These are phyloP conservation scores for Phaeotremella fagi DNA, from an alignment of 768 basidiomycete species.

Conservation along the genomic window DNA sequence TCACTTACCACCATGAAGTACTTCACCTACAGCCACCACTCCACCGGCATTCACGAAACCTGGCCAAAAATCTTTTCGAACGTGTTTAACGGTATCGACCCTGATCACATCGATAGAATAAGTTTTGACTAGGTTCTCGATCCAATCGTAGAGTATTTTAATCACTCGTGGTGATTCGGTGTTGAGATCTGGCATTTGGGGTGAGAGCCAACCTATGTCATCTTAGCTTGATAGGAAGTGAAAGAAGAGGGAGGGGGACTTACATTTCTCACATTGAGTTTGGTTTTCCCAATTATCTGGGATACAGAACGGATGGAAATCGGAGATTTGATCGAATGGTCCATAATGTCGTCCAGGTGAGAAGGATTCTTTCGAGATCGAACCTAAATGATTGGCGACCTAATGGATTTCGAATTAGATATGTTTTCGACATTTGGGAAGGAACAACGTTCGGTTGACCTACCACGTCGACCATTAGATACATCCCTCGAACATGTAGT, in stretches of 20 bases:
- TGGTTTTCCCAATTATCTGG: conserved; percentile 61
- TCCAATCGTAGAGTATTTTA: conserved; percentile 63
- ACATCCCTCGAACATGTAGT: conserved; percentile 46
- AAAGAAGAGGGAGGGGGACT: conserved; percentile 1
- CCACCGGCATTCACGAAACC: conserved; percentile 66
- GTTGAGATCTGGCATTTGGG: conserved; percentile 71
- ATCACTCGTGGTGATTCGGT: conserved; percentile 66
- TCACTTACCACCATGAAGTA: conserved; percentile 49
- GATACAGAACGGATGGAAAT: conserved; percentile 66
- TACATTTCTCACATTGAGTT: conserved; percentile 64
- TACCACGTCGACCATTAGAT: conserved; percentile 49
- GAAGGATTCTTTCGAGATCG: conserved; percentile 56
- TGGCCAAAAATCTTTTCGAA: conserved; percentile 72
- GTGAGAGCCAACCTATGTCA: conserved; percentile 62
- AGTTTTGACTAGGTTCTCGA: conserved; percentile 61
- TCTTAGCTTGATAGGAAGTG: not conserved
- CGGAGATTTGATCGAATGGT: conserved; percentile 51
- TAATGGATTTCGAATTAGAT: too few relatives aligned
- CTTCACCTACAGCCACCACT: conserved; percentile 83
- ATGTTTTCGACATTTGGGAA: too few relatives aligned
- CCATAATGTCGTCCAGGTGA: conserved; percentile 49
- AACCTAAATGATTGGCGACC: conserved; percentile 81
- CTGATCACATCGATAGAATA: conserved; percentile 81
- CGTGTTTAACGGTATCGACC: conserved; percentile 62
- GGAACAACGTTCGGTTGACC: too few relatives aligned